Evolutionary conservation across 1,139 yeast genomes (phyloP).

Genomic region (Blastobotrys raffinosifermentans): DNA sequence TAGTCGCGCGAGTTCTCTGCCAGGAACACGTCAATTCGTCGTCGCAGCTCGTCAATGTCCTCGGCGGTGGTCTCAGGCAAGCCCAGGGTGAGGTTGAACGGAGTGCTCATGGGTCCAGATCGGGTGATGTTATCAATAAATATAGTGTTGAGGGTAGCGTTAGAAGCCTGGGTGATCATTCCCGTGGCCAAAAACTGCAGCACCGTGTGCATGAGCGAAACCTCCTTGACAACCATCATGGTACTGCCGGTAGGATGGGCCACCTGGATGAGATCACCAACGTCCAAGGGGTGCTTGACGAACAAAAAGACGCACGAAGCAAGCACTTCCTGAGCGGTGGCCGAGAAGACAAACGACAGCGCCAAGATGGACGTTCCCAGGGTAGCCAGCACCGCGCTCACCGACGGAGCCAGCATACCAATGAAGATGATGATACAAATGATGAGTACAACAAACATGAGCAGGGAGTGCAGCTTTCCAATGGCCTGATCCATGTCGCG

Average conservation of each 20-base stretch:
- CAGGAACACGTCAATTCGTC: conserved; percentile 29
- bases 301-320: conserved; percentile 38
- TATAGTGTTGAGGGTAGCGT: conserved; percentile 34
- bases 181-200: conserved; percentile 29
- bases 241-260: conserved; percentile 18
- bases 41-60: conserved; percentile 31
- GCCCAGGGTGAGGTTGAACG: conserved; percentile 28
- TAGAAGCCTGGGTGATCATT: conserved; percentile 36
- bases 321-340: conserved; percentile 37
- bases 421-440: conserved; percentile 35
- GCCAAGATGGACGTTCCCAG: conserved; percentile 38
- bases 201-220: conserved; percentile 36
- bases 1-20: conserved; percentile 34
- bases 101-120: conserved; percentile 32
- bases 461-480: conserved; percentile 34
- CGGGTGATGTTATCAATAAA: conserved; percentile 38
- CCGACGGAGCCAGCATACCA: conserved; percentile 39
- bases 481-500: conserved; percentile 40
- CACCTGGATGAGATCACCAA: conserved; percentile 37
- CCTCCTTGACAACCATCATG: conserved; percentile 30
- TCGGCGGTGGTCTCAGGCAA: conserved; percentile 36
- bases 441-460: conserved; percentile 32
- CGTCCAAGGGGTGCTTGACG: conserved; percentile 40
- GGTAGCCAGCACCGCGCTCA: conserved; percentile 38
- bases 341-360: conserved; percentile 36